A percentile compares a stretch with the other conserved stretches of the same genome.
Evolutionary conservation across 2,329 filamentous ascomycete genomes (phyloP).

Genomic region (Blastomyces silverae): DNA sequence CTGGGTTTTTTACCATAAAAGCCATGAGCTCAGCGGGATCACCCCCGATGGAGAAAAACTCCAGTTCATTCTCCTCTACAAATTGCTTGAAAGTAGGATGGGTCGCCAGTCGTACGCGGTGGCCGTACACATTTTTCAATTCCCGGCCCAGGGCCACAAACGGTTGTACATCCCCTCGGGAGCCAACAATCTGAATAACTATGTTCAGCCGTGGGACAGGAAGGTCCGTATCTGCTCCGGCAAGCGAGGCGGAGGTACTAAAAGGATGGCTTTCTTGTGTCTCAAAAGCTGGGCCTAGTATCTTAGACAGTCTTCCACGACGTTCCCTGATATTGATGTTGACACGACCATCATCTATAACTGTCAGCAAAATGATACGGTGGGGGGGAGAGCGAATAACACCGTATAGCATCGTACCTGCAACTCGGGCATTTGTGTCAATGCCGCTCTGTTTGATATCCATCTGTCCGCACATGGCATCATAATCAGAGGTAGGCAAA

Average conservation of each 20-base stretch:
- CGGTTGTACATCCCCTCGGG: constrained; percentile 67
- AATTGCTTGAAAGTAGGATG: constrained; percentile 62
- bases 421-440: constrained; percentile 55
- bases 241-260: constrained; percentile 55
- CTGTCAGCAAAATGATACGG: constrained; percentile 12
- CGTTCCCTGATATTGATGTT: constrained; percentile 74
- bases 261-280: constrained; percentile 42
- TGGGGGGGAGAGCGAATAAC: background rate
- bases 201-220: constrained; percentile 58
- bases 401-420: constrained; percentile 36
- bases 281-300: constrained; percentile 59
- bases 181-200: constrained; percentile 69
- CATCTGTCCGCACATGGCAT: constrained; percentile 52
- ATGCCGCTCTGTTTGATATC: constrained; percentile 58
- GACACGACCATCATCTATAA: constrained; percentile 63
- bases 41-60: constrained; percentile 71
- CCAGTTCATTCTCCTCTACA: constrained; percentile 62
- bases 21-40: constrained; percentile 72
- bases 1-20: constrained; percentile 87
- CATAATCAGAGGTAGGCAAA: constrained; percentile 25
- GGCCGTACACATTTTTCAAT: constrained; percentile 58
- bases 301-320: constrained; percentile 56
- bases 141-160: constrained; percentile 64
- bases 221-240: constrained; percentile 58
- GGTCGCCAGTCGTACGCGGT: constrained; percentile 67